Evolutionary conservation across 169 alveolate genomes (phyloP).

Genomic region (Cryptosporidium parvum): DNA sequence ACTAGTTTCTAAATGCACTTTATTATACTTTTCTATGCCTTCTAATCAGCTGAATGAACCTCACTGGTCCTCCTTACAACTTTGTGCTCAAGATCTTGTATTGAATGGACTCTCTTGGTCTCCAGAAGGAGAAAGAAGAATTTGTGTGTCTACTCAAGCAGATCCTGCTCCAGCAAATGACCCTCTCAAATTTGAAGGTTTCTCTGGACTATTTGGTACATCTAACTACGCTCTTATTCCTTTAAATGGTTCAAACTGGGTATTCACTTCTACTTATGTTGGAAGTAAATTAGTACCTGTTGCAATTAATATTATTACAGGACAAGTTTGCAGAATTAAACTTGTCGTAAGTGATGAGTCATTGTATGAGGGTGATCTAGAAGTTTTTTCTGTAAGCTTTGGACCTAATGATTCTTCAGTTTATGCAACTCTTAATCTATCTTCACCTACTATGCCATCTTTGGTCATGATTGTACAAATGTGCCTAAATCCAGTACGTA

Average conservation of each 20-base stretch:
- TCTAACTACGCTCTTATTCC: neutral
- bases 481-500: slow-evolving; percentile 12
- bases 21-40: slow-evolving; percentile 36
- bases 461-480: slow-evolving; percentile 49
- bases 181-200: slow-evolving; percentile 38
- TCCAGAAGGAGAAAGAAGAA: slow-evolving; percentile 32
- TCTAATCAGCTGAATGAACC: neutral
- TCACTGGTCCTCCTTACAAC: slow-evolving; percentile 64
- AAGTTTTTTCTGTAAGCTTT: neutral
- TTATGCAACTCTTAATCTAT: slow-evolving; percentile 3
- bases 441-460: slow-evolving; percentile 72
- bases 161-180: slow-evolving; percentile 53
- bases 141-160: slow-evolving; percentile 22
- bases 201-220: slow-evolving; percentile 55
- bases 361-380: slow-evolving; percentile 8
- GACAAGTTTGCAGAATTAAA: slow-evolving; percentile 42
- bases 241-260: slow-evolving; percentile 46
- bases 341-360: neutral
- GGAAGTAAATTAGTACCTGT: slow-evolving; percentile 15
- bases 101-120: slow-evolving; percentile 10
- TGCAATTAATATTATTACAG: slow-evolving; percentile 29
- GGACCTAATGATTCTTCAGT: neutral
- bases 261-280: slow-evolving; percentile 32
- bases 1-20: neutral
- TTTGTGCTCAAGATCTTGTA: slow-evolving; percentile 56